A percentile compares a stretch with the other conserved stretches of the same genome.
These are phyloP conservation scores for Candida maltosa DNA, from an alignment of 805 yeast species.

Conservation along the genomic window DNA sequence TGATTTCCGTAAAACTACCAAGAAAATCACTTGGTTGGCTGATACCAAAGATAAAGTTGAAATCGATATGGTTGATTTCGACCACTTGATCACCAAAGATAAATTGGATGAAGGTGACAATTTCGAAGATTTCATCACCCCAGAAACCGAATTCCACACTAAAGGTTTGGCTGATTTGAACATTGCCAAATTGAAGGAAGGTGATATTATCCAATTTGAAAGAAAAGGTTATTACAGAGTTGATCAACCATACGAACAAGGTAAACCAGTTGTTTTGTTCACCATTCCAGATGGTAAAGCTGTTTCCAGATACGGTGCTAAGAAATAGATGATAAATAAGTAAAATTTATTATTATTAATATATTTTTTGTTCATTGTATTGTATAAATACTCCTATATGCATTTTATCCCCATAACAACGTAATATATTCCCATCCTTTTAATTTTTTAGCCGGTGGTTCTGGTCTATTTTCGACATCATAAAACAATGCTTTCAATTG, in stretches of 20 bases:
- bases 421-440: constrained; percentile 17
- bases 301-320: constrained; percentile 30
- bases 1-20: constrained; percentile 93
- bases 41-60: constrained; percentile 67
- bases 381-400: too few species aligned
- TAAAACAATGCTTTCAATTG: constrained; percentile 40
- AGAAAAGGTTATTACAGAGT: constrained; percentile 94
- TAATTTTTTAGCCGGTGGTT: constrained; percentile 20
- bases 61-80: constrained; percentile 85
- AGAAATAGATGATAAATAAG: constrained; percentile 20
- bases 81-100: constrained; percentile 92
- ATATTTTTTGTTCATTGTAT: not conserved
- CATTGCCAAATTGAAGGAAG: constrained; percentile 70
- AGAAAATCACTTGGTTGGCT: constrained; percentile 94
- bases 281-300: constrained; percentile 94
- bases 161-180: constrained; percentile 78
- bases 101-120: constrained; percentile 92
- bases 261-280: constrained; percentile 72
- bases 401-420: constrained; percentile 11
- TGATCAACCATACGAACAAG: constrained; percentile 56
- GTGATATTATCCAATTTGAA: constrained; percentile 90
- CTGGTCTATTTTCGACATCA: constrained; percentile 25
- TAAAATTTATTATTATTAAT: not conserved
- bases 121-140: constrained; percentile 88
- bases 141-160: constrained; percentile 79